phyloP scores from a whole-genome alignment of 1,284 basidiomycete species.

The Austropuccinia psidii region DNA sequence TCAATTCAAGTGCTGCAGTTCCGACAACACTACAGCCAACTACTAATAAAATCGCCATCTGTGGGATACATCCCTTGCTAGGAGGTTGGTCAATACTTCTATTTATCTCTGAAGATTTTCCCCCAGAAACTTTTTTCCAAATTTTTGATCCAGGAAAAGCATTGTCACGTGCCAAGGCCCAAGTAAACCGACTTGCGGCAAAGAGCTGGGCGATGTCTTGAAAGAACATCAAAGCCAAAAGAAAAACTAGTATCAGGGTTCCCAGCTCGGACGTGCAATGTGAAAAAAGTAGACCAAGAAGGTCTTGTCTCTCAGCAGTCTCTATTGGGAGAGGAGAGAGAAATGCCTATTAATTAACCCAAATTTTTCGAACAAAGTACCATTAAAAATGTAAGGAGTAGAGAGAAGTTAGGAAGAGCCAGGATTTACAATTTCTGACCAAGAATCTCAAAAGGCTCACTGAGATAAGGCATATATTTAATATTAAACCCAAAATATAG shows the following conservation, averaged over 20 bases:
- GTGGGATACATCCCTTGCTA: conserved; percentile 15
- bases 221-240: conserved; percentile 28
- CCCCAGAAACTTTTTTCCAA: conserved; percentile 24
- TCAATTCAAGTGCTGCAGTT: conserved; percentile 6
- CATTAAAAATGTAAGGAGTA: not conserved
- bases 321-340: conserved; percentile 1
- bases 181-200: conserved; percentile 31
- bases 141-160: conserved; percentile 28
- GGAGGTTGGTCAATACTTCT: no score
- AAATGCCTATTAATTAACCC: not conserved
- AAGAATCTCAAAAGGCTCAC: conserved; percentile 15
- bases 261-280: conserved; percentile 17
- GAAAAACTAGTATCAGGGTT: conserved; percentile 12
- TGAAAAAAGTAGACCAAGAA: conserved; percentile 22
- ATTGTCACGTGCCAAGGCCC: conserved; percentile 31
- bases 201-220: conserved; percentile 32
- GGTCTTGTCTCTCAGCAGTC: not conserved
- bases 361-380: not conserved
- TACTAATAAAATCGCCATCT: conserved; percentile 16
- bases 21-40: conserved; percentile 19
- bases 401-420: not conserved
- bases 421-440: no score
- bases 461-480: conserved; percentile 17
- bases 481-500: conserved; percentile 19
- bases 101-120: not conserved